Percentiles rank a stretch among this genome's conserved stretches.
Conservation (phyloP, 1,139 yeast species). For the Diutina neorugosa region DNA sequence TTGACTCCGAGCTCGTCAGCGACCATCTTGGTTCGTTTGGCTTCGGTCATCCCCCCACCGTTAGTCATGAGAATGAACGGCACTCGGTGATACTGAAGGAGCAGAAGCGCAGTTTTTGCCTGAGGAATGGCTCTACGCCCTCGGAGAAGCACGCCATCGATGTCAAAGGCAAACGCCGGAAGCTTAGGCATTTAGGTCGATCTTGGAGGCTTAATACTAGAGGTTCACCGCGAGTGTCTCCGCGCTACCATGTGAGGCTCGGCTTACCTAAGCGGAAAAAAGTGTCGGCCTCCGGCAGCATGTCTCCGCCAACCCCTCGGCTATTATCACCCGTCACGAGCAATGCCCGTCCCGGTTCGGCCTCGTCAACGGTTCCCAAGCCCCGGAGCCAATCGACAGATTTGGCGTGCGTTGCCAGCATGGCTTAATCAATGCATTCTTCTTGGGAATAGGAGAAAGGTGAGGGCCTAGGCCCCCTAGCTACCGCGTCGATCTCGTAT, state of each 20-base stretch:
- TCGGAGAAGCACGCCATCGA: constrained; percentile 87
- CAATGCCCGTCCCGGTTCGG: no score
- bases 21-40: constrained; percentile 44
- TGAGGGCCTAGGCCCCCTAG: no score
- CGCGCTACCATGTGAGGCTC: not conserved
- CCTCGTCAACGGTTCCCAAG: no score
- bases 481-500: no score
- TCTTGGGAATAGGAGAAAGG: no score
- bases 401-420: no score
- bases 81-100: constrained; percentile 41
- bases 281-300: no score
- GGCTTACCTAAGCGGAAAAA: not conserved
- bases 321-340: no score
- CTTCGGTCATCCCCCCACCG: constrained; percentile 82
- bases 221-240: no score
- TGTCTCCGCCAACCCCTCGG: not conserved
- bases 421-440: no score
- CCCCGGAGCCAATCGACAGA: no score
- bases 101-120: constrained; percentile 53
- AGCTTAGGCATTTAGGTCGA: not conserved
- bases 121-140: constrained; percentile 60
- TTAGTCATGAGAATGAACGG: constrained; percentile 84
- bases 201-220: no score
- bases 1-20: constrained; percentile 38
- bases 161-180: constrained; percentile 35